phyloP scores from a whole-genome alignment of 768 basidiomycete species.

The Leucogyrophana mollusca region DNA sequence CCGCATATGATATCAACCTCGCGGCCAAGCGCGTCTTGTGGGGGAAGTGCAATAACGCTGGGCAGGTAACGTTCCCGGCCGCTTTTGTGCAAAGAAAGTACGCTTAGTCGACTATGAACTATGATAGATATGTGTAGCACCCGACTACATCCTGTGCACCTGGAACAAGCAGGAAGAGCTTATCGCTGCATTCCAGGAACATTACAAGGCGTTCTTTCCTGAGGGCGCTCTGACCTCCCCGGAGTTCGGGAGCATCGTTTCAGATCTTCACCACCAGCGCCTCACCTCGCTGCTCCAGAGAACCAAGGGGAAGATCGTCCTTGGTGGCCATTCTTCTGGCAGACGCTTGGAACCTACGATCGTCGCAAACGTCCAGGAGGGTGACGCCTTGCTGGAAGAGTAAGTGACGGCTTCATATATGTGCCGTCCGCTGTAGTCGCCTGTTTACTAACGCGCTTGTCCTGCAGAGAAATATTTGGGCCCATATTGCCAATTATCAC shows the following conservation, averaged over 20 bases:
- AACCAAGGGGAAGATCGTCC: conserved; percentile 56
- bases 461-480: conserved; percentile 67
- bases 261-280: conserved; percentile 51
- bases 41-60: conserved; percentile 65
- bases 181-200: conserved; percentile 40
- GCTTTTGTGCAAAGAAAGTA: neutral
- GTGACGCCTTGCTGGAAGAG: conserved; percentile 64
- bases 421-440: neutral
- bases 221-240: conserved; percentile 44
- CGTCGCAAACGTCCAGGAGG: conserved; percentile 48
- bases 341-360: conserved; percentile 59
- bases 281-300: conserved; percentile 47
- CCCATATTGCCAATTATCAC: conserved; percentile 65
- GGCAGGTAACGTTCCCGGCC: conserved; percentile 43
- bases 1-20: conserved; percentile 40
- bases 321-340: conserved; percentile 42
- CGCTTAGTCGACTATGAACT: neutral
- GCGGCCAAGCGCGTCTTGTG: conserved; percentile 65
- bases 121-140: conserved; percentile 37
- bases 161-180: conserved; percentile 45
- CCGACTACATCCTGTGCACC: conserved; percentile 46
- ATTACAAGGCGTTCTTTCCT: conserved; percentile 51
- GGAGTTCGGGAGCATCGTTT: conserved; percentile 52
- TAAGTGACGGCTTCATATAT: conserved; percentile 24
- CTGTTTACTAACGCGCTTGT: neutral